Evolutionary conservation across 2,329 filamentous ascomycete species (phyloP).

Genomic region (Exophiala bonariae): DNA sequence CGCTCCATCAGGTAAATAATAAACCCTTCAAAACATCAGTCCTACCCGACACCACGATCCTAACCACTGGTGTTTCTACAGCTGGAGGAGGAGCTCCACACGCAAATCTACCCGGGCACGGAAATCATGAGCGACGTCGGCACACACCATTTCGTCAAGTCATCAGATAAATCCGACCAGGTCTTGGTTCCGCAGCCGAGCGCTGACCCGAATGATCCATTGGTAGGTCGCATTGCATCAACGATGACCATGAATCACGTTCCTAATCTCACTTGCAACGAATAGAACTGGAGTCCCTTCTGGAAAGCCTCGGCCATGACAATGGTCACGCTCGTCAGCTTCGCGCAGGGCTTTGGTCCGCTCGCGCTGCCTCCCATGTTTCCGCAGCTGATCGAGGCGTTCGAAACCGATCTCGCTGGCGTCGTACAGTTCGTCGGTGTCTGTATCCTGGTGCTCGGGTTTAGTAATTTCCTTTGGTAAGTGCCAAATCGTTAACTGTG

Average conservation of each 20-base stretch:
- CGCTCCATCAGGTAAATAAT: constrained; percentile 19
- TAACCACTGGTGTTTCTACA: constrained; percentile 11
- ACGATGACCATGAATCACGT: too few species aligned
- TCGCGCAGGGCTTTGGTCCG: constrained; percentile 57
- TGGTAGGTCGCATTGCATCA: constrained; percentile 32
- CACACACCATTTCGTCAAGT: constrained; percentile 64
- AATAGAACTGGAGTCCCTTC: constrained; percentile 47
- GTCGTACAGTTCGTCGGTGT: constrained; percentile 60
- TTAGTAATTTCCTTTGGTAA: constrained; percentile 62
- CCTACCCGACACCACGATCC: not conserved
- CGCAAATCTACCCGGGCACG: constrained; percentile 57
- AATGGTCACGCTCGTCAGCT: constrained; percentile 48
- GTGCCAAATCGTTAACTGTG: not conserved
- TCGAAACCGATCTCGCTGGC: constrained; percentile 52
- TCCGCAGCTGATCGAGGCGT: constrained; percentile 56
- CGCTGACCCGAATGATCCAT: constrained; percentile 46
- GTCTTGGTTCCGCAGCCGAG: constrained; percentile 56
- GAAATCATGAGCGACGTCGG: constrained; percentile 64
- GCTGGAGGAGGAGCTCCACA: constrained; percentile 42
- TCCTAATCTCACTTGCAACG: too few species aligned
- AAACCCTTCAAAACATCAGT: not conserved
- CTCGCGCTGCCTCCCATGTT: constrained; percentile 61
- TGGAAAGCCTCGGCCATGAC: constrained; percentile 53
- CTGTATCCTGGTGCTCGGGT: constrained; percentile 58
- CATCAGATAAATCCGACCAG: constrained; percentile 31